Conservation (phyloP, 78 protist species). For the Planoprotostelium fungivorum region DNA sequence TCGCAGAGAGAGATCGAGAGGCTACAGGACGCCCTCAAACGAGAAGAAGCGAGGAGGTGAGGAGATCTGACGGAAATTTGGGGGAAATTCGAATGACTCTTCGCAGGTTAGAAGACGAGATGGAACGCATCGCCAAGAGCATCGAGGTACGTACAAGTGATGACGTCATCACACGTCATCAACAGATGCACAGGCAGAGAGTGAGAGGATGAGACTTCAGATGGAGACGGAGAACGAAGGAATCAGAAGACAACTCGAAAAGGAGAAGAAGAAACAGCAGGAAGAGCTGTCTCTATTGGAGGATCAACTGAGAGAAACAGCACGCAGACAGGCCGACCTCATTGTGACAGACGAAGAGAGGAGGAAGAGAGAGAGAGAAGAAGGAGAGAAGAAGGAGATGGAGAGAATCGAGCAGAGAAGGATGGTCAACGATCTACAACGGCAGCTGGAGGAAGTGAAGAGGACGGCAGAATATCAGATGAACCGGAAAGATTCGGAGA, state of each 20-base stretch:
- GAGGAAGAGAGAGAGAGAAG: background rate
- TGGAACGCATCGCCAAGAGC: background rate
- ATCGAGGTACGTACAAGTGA: background rate
- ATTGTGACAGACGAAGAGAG: background rate
- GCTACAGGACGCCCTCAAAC: too few relatives aligned
- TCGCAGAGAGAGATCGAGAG: background rate
- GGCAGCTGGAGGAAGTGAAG: background rate
- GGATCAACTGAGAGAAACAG: background rate
- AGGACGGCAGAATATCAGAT: background rate
- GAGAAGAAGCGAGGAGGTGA: too few relatives aligned
- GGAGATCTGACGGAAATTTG: too few relatives aligned
- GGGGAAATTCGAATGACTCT: too few relatives aligned
- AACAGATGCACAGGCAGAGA: background rate
- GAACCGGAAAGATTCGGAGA: background rate
- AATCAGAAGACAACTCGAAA: background rate
- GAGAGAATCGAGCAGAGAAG: background rate
- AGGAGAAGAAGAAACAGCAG: background rate
- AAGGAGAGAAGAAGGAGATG: background rate
- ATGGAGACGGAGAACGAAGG: background rate
- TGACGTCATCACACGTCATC: background rate
- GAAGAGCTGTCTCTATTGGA: background rate
- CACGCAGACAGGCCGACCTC: background rate
- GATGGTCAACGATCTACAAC: background rate
- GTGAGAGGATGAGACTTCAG: background rate
- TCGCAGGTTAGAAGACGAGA: background rate